phyloP scores from a whole-genome alignment of 257 asterid species.

The Primulina huaijiensis region DNA sequence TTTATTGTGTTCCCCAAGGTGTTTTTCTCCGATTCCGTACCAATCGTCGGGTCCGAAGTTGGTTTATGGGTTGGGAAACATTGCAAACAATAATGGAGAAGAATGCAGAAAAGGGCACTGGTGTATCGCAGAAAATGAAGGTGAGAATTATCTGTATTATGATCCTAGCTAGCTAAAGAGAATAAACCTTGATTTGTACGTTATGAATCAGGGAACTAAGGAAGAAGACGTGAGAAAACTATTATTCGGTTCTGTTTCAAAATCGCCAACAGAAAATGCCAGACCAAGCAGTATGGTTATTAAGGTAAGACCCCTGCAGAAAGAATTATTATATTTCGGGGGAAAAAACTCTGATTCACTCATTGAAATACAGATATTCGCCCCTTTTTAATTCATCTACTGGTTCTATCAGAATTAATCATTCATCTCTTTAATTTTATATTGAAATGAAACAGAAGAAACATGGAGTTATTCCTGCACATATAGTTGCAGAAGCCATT shows the following conservation, averaged over 20 bases:
- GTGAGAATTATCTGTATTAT: constrained; percentile 22
- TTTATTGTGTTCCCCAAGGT: too few species aligned
- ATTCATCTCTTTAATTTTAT: constrained; percentile 5
- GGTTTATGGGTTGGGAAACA: constrained; percentile 30
- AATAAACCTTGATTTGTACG: neutral
- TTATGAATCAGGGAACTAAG: constrained; percentile 34
- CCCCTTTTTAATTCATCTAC: too few species aligned
- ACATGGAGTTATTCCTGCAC: constrained; percentile 69
- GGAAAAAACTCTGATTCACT: neutral
- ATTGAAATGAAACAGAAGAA: constrained; percentile 45
- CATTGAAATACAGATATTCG: too few species aligned
- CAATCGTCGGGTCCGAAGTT: constrained; percentile 8
- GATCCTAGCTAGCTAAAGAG: neutral
- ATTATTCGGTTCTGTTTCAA: constrained; percentile 28
- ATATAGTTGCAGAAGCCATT: constrained; percentile 83
- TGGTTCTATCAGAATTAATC: neutral
- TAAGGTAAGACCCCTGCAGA: constrained; percentile 42
- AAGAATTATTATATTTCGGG: neutral
- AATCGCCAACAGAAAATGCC: constrained; percentile 47
- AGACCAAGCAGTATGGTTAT: constrained; percentile 88
- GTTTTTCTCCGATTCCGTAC: constrained; percentile 6
- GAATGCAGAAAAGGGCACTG: constrained; percentile 25
- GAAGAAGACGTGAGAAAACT: constrained; percentile 54
- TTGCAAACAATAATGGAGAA: constrained; percentile 30
- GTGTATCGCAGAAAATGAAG: constrained; percentile 31